Conservation (phyloP, 257 asterid genomes). For the Osmanthus fragrans region DNA sequence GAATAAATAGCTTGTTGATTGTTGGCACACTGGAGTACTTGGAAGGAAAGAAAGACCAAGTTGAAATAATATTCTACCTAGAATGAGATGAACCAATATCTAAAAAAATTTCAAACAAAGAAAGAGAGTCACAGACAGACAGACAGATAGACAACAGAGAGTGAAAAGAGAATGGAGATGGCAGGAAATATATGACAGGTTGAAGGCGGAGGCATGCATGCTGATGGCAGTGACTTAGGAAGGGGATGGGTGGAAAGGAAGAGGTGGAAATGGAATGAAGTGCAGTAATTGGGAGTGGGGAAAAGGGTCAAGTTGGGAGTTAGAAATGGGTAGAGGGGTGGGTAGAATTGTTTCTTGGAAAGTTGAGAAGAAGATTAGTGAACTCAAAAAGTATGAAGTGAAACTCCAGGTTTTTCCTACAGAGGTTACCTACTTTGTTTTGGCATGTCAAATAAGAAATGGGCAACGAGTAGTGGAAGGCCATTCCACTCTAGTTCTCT, state of each 20-base stretch:
- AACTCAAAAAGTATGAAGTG: neutral
- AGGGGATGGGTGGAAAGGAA: neutral
- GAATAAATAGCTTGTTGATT: neutral
- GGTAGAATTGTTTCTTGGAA: neutral
- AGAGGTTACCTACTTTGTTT: neutral
- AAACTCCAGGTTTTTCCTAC: neutral
- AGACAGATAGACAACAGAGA: neutral
- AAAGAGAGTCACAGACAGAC: too few relatives aligned
- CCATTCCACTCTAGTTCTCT: neutral
- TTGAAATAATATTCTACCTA: neutral
- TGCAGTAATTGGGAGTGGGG: neutral
- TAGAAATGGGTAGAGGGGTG: neutral
- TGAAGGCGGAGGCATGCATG: neutral
- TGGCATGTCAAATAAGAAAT: neutral
- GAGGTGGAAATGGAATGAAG: neutral
- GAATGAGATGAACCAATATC: neutral
- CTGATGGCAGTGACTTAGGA: neutral
- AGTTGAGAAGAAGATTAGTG: neutral
- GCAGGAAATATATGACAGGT: neutral
- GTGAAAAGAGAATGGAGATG: neutral
- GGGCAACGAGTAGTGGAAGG: neutral
- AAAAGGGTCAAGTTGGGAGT: neutral
- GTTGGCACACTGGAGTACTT: neutral
- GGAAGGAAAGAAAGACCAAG: neutral
- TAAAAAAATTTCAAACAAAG: too few relatives aligned